These are phyloP conservation scores for Aspergillus ostianus DNA, from an alignment of 495 filamentous ascomycete genomes.

Conservation along the genomic window DNA sequence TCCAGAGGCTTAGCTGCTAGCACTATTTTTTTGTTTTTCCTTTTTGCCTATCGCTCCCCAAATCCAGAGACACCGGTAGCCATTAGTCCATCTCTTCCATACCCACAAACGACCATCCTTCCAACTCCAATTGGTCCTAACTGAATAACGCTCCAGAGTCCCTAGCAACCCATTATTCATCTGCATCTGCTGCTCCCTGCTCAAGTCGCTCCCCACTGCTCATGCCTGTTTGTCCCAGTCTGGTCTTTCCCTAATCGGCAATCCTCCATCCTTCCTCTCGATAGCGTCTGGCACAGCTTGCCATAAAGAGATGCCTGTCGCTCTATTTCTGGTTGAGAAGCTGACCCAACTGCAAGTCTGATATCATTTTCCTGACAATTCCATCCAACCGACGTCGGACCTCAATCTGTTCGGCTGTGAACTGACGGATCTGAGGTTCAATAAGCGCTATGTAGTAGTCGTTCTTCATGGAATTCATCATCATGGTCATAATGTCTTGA, in stretches of 20 bases:
- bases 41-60: not conserved
- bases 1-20: not conserved
- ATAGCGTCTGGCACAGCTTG: not conserved
- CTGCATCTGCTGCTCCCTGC: not conserved
- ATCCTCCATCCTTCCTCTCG: not conserved
- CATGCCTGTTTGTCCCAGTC: not conserved
- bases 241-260: not conserved
- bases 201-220: not conserved
- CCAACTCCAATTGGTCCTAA: not conserved
- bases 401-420: constrained; percentile 1
- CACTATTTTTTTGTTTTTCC: not conserved
- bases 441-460: constrained; percentile 11
- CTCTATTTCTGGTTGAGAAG: not conserved
- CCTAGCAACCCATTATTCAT: constrained; percentile 1
- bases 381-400: not conserved
- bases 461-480: not conserved
- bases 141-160: not conserved
- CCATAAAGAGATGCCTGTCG: not conserved
- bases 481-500: not conserved
- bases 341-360: not conserved
- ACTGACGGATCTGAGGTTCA: constrained; percentile 3
- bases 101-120: not conserved
- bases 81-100: not conserved
- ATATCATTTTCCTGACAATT: not conserved
- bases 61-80: not conserved